Base-by-base conservation (phyloP, 441 rosid genomes). In the Gossypium gossypioides region DNA sequence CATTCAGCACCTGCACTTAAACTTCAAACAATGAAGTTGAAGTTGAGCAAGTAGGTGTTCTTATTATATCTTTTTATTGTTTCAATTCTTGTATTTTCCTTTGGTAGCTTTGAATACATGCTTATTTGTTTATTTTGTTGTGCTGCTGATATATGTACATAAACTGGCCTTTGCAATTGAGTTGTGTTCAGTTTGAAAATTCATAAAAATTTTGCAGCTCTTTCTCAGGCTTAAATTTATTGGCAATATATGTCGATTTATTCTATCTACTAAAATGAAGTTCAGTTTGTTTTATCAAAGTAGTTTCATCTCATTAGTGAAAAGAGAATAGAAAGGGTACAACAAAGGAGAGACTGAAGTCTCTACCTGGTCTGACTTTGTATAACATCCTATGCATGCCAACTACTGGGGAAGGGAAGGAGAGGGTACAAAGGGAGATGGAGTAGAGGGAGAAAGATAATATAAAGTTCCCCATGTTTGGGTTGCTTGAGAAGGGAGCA, bases 1-100 rank as follows among this genome's bases (percentile, higher is more conserved):
- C 97, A 93, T 85, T 90, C 98, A 69, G 94, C 94, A 64, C 96
- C 97, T 77, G 99, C 99, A 51, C 87, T 93, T 60, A 96, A 93
- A 86, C 86, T 96, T 81, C 96, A 93, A 85, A 91, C 97, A 6
- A 88, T 88, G 91, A 93, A 96, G 81, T 79, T 82, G 79, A 96
- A 91, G 85, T 79, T 96, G 82, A 96, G 97, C 99, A 93, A 93
- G 99, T 96, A 88, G 83, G 99, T 61, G 42, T 60, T 37, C 18
- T 73, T 54, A 10, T 55, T 37, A 72, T 25, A 62, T 56, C 52
- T 50, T 65, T 6, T 69, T 75, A 25, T 66, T 46, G 64, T 51
- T 56, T 69, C 51, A 10, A 42, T 37, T 0, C 21, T 5, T 68
- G 21, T 50, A 63, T 77, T 52, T 9, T 18, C 25, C 16, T 10